Evolutionary conservation across 192 early-diverging fungal species (phyloP), one percentile per base, ranked within the genome.

Genomic region (Piromyces sp.): DNA sequence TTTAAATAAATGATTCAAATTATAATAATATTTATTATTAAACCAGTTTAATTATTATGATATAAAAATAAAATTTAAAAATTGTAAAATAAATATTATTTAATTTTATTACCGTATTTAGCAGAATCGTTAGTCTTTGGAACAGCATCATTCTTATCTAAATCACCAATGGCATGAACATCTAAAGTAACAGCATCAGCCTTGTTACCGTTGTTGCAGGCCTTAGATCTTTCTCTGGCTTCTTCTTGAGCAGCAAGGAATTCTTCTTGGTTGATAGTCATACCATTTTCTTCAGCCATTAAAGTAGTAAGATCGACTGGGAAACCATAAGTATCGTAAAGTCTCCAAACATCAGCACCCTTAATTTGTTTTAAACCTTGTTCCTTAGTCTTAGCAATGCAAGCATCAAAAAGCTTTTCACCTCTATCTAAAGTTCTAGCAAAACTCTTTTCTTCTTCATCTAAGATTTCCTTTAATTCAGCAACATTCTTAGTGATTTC

Each of bases 281-380:
- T 86, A 15, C 93, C 95, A 85, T 92, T 93, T 86, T 99, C 97
- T 87, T 99, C 95, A n/a, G 97, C 96, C 96, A 99, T 98, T 80
- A 99, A 85, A 79, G 95, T 93, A 16, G 97, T 99, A 79, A 99
- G 89, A 86, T 99, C 97, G 2, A 97, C 95, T 9, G 97, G 97
- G 92, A 99, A 99, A 33, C 97, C 97, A 85, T 95, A 99, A 19
- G 97, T 99, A 84, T 98, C 97, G 83, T 99, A 99, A 85, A 99
- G 86, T n/a, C 95, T 91, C 96, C 96, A 99, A 15, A 95, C 97
- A 86, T 95, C 95, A 78, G 90, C 90, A 36, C 97, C 97, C 29
- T 92, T 91, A 36, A 98, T 89, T 19, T 88, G 85, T 9, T 79
- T 90, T 38, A 87, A 82, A 37, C 90, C 89, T 29, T 91, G 82